Evolutionary conservation across 257 asterid genomes (phyloP), one percentile per base, ranked within the genome.

Genomic region (Capsicum rhomboideum): DNA sequence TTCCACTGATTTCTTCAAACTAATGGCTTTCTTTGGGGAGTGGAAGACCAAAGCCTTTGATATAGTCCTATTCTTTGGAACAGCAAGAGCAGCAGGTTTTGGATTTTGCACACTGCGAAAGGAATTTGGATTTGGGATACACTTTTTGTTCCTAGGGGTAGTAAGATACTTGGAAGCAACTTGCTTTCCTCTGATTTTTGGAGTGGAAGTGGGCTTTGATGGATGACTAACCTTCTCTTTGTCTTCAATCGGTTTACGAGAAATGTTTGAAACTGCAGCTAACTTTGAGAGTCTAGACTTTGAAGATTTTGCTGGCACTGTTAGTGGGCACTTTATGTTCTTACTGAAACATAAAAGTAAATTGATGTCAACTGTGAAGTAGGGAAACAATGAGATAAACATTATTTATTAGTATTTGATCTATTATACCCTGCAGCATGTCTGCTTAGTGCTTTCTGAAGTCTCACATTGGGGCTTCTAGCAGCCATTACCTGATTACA

Each of bases 151-250:
- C 89, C 97, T 92, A 9, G 97, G 97, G 69, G 98, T 95, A 3
- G 99, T 95, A 18, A 97, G 96, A 90, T 95, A 95, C 94, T 95
- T 97, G 0, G 99, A 90, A 66, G 98, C 92, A 86, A 97, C 97
- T 18, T 89, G 93, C 85, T 82, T 95, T 55, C 90, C 90, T 89
- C 90, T 97, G 4, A 84, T 78, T 87, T 88, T 85, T 23, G 99
- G 98, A 6, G 98, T 93, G 40, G 93, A 55, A 71, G 79, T 85
- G 3, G 86, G 85, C 82, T 86, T 92, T 82, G 85, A 81, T 79
- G 86, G 82, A 67, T 87, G 89, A 71, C 85, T 86, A 52, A 55
- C 86, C 86, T 83, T 92, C 61, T 21, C 90, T 68, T 89, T 87
- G 9, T 84, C 92, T 37, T 86, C 90, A 2, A 42, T 90, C 78